Conservation (phyloP, 2,329 filamentous ascomycete species). For the Elsinoe australis region DNA sequence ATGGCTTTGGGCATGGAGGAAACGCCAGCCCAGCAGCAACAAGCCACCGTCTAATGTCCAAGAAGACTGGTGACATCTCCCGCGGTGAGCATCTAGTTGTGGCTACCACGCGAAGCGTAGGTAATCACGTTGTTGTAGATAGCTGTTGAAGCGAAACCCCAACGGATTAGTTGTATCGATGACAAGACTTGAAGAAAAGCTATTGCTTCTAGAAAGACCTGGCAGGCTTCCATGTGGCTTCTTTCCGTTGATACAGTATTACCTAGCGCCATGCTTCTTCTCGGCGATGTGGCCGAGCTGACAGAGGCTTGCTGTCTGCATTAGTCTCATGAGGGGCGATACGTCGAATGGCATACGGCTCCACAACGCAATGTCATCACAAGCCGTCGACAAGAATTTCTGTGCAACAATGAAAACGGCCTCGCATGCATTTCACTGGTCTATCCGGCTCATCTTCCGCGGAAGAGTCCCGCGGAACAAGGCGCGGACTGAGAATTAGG, state of each 20-base stretch:
- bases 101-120: too few species aligned
- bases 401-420: too few species aligned
- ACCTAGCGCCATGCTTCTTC: background rate
- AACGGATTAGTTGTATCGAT: too few species aligned
- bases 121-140: too few species aligned
- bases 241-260: background rate
- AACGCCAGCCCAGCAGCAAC: conserved; percentile 4
- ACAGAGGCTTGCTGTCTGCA: background rate
- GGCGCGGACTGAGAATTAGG: background rate
- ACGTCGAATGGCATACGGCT: background rate
- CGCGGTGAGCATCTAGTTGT: too few species aligned
- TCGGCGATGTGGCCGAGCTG: background rate
- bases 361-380: background rate
- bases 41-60: background rate
- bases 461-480: background rate
- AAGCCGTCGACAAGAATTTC: too few species aligned
- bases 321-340: background rate
- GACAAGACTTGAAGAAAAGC: too few species aligned
- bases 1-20: conserved; percentile 11
- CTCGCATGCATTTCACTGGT: too few species aligned
- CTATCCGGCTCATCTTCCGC: too few species aligned
- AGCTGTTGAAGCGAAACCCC: too few species aligned
- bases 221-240: conserved; percentile 4
- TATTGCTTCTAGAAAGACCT: conserved; percentile 9
- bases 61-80: background rate